Base-by-base conservation (phyloP, 73 alveolate species). In the Paramecium octaurelia region DNA sequence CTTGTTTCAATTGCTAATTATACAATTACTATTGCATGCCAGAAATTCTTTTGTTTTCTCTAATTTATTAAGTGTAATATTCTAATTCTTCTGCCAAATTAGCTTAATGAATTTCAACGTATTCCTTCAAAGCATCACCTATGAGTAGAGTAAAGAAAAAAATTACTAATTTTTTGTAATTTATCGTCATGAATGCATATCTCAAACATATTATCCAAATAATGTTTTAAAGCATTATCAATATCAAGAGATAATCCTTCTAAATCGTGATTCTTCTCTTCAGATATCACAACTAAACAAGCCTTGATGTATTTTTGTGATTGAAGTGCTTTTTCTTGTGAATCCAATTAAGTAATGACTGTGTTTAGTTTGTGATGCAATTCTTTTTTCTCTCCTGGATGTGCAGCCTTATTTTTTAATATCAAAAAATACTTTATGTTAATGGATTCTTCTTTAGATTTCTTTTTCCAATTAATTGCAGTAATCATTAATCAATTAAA, bases 351-450 rank as follows among this genome's bases (percentile, higher is more conserved):
- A n/a, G n/a, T 12, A 42, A 75, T 75, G 11, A 36, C 46, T 21
- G 38, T 34, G 38, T 75, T 75, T 2, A 75, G n/a, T 38, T 75
- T 75, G n/a, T 75, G 88, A 42, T 75, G 88, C 5, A 75, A 18
- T 38, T 75, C 88, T 75, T 75, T 75, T 42, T 75, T 75, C 46
- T 75, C 88, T 38, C 88, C 88, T 14, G 88, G 88, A 75, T 75
- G 88, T 75, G 88, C 58, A 38, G 68, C 57, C 88, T 75, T 12
- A 38, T 1, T 71, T 40, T 4, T 0, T 36, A 75, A 38, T 4
- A n/a, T 38, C 6, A 12, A 23, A 60, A 29, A 2, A 29, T 75
- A 75, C 88, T 10, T 20, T 75, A 75, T 75, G 88, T 75, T 75
- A 42, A 12, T 29, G 34, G 31, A 75, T 75, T 75, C 88, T 35